A percentile compares a stretch with the other conserved stretches of the same genome.
Conservation (phyloP, 2,329 filamentous ascomycete species). For the Venturia aucupariae region DNA sequence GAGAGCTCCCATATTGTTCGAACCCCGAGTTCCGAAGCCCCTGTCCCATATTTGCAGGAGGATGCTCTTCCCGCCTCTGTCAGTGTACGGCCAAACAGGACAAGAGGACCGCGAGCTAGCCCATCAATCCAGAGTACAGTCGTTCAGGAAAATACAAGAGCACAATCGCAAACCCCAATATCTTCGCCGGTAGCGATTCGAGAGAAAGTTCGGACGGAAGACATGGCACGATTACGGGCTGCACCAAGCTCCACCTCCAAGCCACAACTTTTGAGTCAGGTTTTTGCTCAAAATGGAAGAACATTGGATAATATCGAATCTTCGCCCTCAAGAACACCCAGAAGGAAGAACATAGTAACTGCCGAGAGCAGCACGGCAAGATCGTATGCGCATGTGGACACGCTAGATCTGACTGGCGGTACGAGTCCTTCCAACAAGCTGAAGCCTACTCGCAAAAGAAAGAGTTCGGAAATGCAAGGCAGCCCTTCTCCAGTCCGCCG, state of each 20-base stretch:
- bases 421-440: neutral
- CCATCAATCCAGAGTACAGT: neutral
- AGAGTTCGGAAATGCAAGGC: constrained; percentile 13
- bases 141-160: neutral
- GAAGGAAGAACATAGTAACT: neutral
- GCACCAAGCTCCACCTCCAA: constrained; percentile 35
- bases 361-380: neutral
- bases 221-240: constrained; percentile 37
- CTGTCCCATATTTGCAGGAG: neutral
- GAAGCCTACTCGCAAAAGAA: constrained; percentile 7
- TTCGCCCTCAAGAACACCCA: neutral
- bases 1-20: neutral
- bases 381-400: neutral
- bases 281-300: neutral
- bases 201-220: constrained; percentile 12
- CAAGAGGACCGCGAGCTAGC: neutral
- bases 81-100: neutral
- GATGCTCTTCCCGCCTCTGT: neutral
- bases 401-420: constrained; percentile 12
- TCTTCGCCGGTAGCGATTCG: neutral
- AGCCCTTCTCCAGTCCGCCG: neutral
- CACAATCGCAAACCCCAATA: neutral
- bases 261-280: constrained; percentile 26
- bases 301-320: neutral
- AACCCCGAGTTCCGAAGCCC: constrained; percentile 7